Base-by-base conservation (phyloP, 148 eudicot species). In the Simmondsia chinensis region DNA sequence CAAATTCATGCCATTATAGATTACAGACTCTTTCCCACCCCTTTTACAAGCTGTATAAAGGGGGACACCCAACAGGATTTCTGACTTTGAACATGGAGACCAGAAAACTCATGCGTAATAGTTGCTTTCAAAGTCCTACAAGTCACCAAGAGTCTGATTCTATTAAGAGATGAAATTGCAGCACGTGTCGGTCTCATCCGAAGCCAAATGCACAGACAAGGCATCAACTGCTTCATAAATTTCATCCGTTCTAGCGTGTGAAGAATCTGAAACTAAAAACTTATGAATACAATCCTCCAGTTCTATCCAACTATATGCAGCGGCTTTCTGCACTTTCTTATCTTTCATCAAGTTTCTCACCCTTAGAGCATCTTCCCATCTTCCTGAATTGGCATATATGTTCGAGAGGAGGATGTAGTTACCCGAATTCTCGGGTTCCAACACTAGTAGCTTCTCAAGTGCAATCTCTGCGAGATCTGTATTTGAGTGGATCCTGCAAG, bases 371-470 rank as follows among this genome's bases (percentile, higher is more conserved):
- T 77, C 80, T 47, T 70, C 60, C 79, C 79, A 77, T 66, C 76
- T 60, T 5, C 76, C 84, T 11, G 60, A 33, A 60, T 64, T 51
- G 0, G 69, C 70, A 41, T 73, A 77, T 33, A 66, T 59, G 48
- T 77, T 73, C 0, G 74, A 73, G 14, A 73, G 73, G 30, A 73
- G 61, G 14, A 77, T 70, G 42, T 77, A 77, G 13, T 73, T 70
- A 4, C 79, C 80, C 22, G 84, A 66, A 51, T 77, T 77, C 36
- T 67, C 71, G 3, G 79, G 79, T 54, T 77, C 80, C 54, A 77
- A 20, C 46, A 56, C 66, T 17, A 48, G 22, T 8, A 77, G 55
- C 66, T 64, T 70, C 28, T 52, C 33, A 8, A 66, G 61, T 10
- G 69, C 64, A 26, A 77, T 17, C 52, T 77, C 80, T 4, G 76